These are phyloP conservation scores for Ustilago lituana DNA, from an alignment of 1,284 basidiomycete species.

Conservation along the genomic window DNA sequence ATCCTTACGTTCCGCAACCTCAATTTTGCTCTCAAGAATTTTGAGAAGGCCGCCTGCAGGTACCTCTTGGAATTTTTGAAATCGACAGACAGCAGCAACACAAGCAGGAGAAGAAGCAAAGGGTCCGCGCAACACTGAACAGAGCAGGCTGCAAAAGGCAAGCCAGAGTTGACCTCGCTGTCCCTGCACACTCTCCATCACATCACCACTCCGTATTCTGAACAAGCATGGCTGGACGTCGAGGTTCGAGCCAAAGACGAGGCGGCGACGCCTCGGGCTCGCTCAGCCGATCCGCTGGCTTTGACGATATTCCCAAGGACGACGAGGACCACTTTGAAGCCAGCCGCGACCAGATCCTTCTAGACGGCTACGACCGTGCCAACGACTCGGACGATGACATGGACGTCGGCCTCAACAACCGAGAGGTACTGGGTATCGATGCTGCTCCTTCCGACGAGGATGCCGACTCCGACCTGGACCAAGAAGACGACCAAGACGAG, in stretches of 20 bases:
- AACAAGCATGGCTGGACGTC: slow-evolving; percentile 33
- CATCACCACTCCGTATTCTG: neutral
- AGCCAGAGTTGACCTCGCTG: slow-evolving; percentile 7
- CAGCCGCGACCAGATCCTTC: slow-evolving; percentile 78
- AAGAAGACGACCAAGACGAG: slow-evolving; percentile 62
- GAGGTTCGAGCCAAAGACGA: slow-evolving; percentile 18
- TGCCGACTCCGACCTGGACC: slow-evolving; percentile 36
- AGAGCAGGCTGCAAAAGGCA: slow-evolving; percentile 6
- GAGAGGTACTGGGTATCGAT: slow-evolving; percentile 56
- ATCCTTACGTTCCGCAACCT: too few relatives aligned
- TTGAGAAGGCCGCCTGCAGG: too few relatives aligned
- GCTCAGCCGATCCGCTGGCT: slow-evolving; percentile 40
- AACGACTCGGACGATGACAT: slow-evolving; percentile 47
- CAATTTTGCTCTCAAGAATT: too few relatives aligned
- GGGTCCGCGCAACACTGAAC: neutral
- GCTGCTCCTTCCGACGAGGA: slow-evolving; percentile 56
- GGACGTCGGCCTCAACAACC: slow-evolving; percentile 54
- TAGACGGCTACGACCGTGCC: slow-evolving; percentile 68
- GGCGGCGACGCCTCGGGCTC: slow-evolving; percentile 17
- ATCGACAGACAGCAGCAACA: neutral
- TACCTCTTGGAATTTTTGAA: slow-evolving; percentile 9
- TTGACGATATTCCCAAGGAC: slow-evolving; percentile 55
- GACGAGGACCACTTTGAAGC: slow-evolving; percentile 59
- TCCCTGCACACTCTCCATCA: slow-evolving; percentile 2
- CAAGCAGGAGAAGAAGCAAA: neutral